phyloP scores from a whole-genome alignment of 1,284 basidiomycete species.

The Tetrapyrgos nigripes region DNA sequence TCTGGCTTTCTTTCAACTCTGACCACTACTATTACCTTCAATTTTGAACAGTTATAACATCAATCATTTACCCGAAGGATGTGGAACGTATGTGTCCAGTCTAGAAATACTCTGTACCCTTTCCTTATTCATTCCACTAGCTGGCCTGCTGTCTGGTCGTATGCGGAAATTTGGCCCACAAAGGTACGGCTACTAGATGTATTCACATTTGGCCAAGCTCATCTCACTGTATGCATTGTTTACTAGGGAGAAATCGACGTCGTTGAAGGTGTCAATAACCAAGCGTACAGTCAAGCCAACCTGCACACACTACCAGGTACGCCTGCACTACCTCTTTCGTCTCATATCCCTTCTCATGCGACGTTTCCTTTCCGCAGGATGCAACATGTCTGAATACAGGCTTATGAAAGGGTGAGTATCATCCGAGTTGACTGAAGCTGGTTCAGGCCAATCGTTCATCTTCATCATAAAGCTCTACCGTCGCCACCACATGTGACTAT shows the following conservation, averaged over 20 bases:
- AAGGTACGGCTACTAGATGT: neutral
- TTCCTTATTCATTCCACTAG: slow-evolving; percentile 30
- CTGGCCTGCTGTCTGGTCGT: slow-evolving; percentile 59
- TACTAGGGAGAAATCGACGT: slow-evolving; percentile 47
- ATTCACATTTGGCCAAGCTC: neutral
- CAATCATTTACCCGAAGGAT: slow-evolving; percentile 34
- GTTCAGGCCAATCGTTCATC: too few species aligned
- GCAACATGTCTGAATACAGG: slow-evolving; percentile 46
- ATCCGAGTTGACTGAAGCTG: too few species aligned
- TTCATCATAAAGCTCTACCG: slow-evolving; percentile 31
- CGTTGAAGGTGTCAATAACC: slow-evolving; percentile 60
- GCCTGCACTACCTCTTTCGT: slow-evolving; percentile 25
- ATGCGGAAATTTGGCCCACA: slow-evolving; percentile 3
- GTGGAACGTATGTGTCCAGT: slow-evolving; percentile 13
- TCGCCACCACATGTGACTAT: slow-evolving; percentile 56
- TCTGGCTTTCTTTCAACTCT: slow-evolving; percentile 7
- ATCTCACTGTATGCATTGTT: neutral
- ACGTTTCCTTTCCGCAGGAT: slow-evolving; percentile 37
- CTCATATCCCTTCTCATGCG: slow-evolving; percentile 7
- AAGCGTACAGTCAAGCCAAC: slow-evolving; percentile 54
- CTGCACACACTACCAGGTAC: slow-evolving; percentile 58
- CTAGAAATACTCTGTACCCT: neutral
- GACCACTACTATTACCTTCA: neutral
- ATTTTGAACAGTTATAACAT: slow-evolving; percentile 21
- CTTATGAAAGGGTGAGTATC: slow-evolving; percentile 38